A percentile compares a stretch with the other conserved stretches of the same genome.
Evolutionary conservation across 176 grass and related monocot genomes (phyloP).

Genomic region (Canna indica): DNA sequence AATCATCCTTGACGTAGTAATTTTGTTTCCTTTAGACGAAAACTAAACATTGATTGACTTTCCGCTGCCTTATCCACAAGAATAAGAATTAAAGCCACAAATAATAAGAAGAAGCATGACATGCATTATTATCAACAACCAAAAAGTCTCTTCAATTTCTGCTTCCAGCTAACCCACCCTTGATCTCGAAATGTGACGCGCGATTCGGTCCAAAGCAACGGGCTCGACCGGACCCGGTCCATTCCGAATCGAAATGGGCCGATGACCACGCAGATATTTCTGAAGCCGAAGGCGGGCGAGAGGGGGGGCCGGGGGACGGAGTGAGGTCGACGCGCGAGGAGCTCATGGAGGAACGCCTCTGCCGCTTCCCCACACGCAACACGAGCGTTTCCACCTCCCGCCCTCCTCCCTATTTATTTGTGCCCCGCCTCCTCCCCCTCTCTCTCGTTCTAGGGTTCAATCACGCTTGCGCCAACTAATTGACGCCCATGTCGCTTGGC

Average conservation of each 20-base stretch:
- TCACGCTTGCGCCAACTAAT: background rate
- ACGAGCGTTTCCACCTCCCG: slow-evolving; percentile 27
- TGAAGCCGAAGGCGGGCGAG: background rate
- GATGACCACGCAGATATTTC: background rate
- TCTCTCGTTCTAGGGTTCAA: background rate
- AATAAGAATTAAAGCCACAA: no score
- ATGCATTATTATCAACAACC: no score
- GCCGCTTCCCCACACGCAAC: slow-evolving; percentile 90
- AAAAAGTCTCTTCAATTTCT: no score
- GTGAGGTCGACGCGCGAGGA: slow-evolving; percentile 53
- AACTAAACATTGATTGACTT: no score
- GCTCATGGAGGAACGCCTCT: slow-evolving; percentile 56
- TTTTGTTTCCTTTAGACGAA: no score
- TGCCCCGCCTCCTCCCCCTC: slow-evolving; percentile 2
- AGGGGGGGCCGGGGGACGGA: background rate
- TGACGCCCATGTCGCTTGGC: slow-evolving; percentile 40
- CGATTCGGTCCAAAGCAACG: no score
- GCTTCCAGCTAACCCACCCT: no score
- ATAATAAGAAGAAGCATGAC: no score
- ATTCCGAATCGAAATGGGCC: background rate
- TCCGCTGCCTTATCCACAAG: no score
- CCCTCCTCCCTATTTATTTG: slow-evolving; percentile 25
- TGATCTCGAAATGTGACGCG: no score
- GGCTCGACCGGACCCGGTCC: background rate
- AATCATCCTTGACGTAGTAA: no score